Base-by-base conservation (phyloP, 306 rosid genomes). In the Lathyrus aphaca region DNA sequence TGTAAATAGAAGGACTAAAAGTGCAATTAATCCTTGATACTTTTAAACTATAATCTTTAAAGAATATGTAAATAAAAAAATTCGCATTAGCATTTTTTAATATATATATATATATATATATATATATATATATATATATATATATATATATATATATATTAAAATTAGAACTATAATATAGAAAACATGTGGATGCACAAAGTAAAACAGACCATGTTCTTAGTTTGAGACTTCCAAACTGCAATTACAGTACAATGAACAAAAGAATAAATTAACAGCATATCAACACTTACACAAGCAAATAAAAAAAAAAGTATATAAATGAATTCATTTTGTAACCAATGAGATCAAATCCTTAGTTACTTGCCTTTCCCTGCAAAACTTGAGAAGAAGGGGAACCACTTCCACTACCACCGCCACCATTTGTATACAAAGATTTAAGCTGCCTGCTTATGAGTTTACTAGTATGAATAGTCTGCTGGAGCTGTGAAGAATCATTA, bases 391-490 rank as follows among this genome's bases (percentile, higher is more conserved):
- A 37, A 68, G 87, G 11, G 21, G 27, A 18, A 50, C 19, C 18
- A 45, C 18, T n/a, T 45, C 21, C 51, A 2, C 8, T 68, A 23
- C 71, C 70, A 19, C 18, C 35, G 1, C 35, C 16, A 11, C 50
- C 53, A 13, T 62, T 51, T 66, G 79, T 79, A 58, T 88, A 85
- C 29, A 91, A 75, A 50, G 99, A 94, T 72, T 81, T 94, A 14
- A 94, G 81, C 78, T 94, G 97, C 62, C 89, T 82, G 61, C 88
- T 86, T 61, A 94, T 94, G 69, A 94, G 90, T 72, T 88, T 94
- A 70, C 99, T 94, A 18, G 82, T 86, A 54, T 87, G 92, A 2
- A 83, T 85, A 59, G 92, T 91, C 66, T 84, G 71, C 53, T 91
- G 95, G 66, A 88, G 97, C 45, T 84, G 83, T 77, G 87, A 74